Conservation (phyloP, 1,284 basidiomycete genomes). For the Anthracocystis panici-leucophaei region DNA sequence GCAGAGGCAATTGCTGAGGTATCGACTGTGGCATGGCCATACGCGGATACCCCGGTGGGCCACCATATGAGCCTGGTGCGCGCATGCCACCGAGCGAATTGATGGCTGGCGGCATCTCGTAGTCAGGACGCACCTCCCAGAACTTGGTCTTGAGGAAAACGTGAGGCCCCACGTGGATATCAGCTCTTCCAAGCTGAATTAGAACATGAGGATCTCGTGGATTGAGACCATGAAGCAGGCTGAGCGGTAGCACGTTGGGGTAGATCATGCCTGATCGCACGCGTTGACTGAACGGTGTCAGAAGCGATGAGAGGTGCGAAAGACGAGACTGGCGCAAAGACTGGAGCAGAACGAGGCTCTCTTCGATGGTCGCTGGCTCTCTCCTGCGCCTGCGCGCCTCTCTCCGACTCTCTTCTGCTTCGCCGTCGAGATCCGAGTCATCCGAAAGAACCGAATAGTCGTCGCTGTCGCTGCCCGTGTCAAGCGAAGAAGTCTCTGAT, state of each 20-base stretch:
- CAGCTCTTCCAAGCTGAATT: slow-evolving; percentile 59
- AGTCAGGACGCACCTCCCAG: slow-evolving; percentile 60
- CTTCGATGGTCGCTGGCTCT: slow-evolving; percentile 53
- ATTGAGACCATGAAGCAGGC: slow-evolving; percentile 56
- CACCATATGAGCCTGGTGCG: slow-evolving; percentile 22
- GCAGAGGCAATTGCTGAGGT: slow-evolving; percentile 29
- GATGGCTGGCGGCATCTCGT: slow-evolving; percentile 38
- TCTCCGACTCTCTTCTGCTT: slow-evolving; percentile 40
- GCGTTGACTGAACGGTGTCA: slow-evolving; percentile 63
- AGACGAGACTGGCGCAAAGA: slow-evolving; percentile 67
- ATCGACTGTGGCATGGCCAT: slow-evolving; percentile 21
- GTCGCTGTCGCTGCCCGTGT: slow-evolving; percentile 50
- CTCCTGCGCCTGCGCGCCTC: slow-evolving; percentile 38
- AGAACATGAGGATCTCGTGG: slow-evolving; percentile 58
- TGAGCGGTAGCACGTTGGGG: slow-evolving; percentile 54
- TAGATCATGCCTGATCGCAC: slow-evolving; percentile 55
- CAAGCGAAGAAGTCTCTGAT: slow-evolving; percentile 39
- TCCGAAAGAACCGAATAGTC: slow-evolving; percentile 51
- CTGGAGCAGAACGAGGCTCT: slow-evolving; percentile 60
- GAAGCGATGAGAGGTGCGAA: slow-evolving; percentile 63
- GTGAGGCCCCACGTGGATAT: slow-evolving; percentile 63
- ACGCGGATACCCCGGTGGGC: slow-evolving; percentile 13
- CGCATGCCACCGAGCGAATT: slow-evolving; percentile 21
- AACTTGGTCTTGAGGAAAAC: slow-evolving; percentile 63
- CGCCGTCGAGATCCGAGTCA: slow-evolving; percentile 39